Conservation (phyloP, 441 rosid genomes). For the Croton laevigatus region DNA sequence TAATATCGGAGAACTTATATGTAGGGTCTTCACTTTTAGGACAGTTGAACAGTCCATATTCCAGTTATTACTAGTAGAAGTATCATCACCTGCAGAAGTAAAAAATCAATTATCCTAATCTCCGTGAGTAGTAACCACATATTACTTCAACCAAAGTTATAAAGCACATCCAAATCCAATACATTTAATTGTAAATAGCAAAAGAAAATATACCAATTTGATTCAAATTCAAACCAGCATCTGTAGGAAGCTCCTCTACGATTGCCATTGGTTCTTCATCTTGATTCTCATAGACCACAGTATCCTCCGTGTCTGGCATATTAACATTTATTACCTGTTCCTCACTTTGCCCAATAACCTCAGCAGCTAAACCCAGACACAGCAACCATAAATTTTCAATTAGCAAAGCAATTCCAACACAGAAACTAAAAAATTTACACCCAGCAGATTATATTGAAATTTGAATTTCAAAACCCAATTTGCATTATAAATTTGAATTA, state of each 20-base stretch:
- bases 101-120: constrained; percentile 7
- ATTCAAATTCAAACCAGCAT: constrained; percentile 31
- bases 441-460: background rate
- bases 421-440: background rate
- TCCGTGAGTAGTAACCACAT: constrained; percentile 6
- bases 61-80: constrained; percentile 35
- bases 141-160: background rate
- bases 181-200: background rate
- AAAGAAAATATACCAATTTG: constrained; percentile 21
- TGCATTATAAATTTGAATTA: background rate
- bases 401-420: background rate
- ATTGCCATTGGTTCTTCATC: constrained; percentile 81
- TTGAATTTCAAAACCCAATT: background rate
- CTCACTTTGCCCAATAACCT: constrained; percentile 42
- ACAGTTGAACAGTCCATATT: constrained; percentile 41
- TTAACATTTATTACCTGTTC: constrained; percentile 66
- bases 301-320: constrained; percentile 77
- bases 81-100: constrained; percentile 41
- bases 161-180: background rate
- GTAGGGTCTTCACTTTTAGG: constrained; percentile 54
- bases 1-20: constrained; percentile 72
- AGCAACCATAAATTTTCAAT: constrained; percentile 5
- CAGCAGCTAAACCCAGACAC: constrained; percentile 43
- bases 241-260: constrained; percentile 73
- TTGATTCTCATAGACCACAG: constrained; percentile 64